Conservation (phyloP, 192 early-diverging fungal genomes). For the Ramicandelaber brevisporus region DNA sequence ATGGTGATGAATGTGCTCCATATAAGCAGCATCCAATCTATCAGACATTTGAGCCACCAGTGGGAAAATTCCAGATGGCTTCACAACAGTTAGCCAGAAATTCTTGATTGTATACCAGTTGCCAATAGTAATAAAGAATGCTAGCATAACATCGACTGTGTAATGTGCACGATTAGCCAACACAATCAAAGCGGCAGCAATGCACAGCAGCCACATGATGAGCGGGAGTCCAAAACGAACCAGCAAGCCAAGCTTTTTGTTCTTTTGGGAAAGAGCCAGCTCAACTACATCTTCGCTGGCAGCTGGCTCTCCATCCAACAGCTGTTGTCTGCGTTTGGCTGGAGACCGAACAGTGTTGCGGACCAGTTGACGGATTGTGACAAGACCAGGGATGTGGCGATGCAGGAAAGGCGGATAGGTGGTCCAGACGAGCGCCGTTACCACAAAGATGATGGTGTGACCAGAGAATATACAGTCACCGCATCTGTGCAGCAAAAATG, state of each 20-base stretch:
- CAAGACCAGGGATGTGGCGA: no score
- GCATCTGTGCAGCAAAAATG: slow-evolving; percentile 27
- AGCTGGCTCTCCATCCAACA: no score
- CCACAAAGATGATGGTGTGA: slow-evolving; percentile 32
- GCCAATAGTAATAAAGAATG: slow-evolving; percentile 24
- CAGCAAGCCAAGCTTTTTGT: slow-evolving; percentile 12
- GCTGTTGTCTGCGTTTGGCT: no score
- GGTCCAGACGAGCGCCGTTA: slow-evolving; percentile 28
- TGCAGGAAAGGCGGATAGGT: slow-evolving; percentile 29
- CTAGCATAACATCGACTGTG: slow-evolving; percentile 30
- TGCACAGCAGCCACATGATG: slow-evolving; percentile 19
- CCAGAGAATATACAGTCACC: slow-evolving; percentile 40
- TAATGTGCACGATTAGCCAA: slow-evolving; percentile 39
- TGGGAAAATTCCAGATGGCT: no score
- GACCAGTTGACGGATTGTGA: no score
- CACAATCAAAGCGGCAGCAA: slow-evolving; percentile 26
- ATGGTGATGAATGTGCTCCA: no score
- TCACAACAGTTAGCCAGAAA: no score
- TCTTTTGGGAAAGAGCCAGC: no score
- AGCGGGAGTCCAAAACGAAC: no score
- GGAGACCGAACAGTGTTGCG: not conserved
- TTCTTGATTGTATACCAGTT: slow-evolving; percentile 21
- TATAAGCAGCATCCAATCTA: no score
- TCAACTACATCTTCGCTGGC: no score
- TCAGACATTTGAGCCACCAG: no score